Evolutionary conservation across 441 rosid genomes (phyloP).

Genomic region (Sinapis alba): DNA sequence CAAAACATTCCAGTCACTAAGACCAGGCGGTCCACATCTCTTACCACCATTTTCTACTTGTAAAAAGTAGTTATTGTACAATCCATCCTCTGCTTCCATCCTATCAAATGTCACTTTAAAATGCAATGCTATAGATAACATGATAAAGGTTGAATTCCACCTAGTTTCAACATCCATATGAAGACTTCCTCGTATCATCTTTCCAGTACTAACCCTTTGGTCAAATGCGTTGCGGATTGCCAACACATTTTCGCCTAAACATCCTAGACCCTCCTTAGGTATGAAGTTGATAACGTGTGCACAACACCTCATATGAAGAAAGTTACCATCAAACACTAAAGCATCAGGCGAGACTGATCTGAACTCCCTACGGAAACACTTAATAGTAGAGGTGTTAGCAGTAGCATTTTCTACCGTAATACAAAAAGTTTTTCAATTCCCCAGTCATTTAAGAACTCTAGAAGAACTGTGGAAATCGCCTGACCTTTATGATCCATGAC

Average conservation of each 20-base stretch:
- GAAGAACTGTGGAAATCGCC: background rate
- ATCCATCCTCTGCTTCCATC: too few species aligned
- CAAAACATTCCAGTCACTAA: too few species aligned
- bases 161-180: background rate
- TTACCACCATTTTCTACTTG: too few species aligned
- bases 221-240: background rate
- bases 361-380: background rate
- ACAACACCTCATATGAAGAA: too few species aligned
- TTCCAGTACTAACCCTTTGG: background rate
- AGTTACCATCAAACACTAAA: too few species aligned
- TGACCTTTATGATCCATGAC: background rate
- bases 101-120: too few species aligned
- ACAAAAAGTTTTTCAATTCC: background rate
- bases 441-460: background rate
- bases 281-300: too few species aligned
- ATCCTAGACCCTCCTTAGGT: background rate
- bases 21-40: too few species aligned
- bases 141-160: background rate
- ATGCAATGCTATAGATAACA: too few species aligned
- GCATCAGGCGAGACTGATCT: background rate
- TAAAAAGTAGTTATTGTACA: too few species aligned
- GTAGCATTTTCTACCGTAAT: background rate
- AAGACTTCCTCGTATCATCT: background rate
- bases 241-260: background rate
- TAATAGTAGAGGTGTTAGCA: background rate